Evolutionary conservation across 208 protist species (phyloP), one percentile per base, ranked within the genome.

Genomic region (Crithidia brevicula): DNA sequence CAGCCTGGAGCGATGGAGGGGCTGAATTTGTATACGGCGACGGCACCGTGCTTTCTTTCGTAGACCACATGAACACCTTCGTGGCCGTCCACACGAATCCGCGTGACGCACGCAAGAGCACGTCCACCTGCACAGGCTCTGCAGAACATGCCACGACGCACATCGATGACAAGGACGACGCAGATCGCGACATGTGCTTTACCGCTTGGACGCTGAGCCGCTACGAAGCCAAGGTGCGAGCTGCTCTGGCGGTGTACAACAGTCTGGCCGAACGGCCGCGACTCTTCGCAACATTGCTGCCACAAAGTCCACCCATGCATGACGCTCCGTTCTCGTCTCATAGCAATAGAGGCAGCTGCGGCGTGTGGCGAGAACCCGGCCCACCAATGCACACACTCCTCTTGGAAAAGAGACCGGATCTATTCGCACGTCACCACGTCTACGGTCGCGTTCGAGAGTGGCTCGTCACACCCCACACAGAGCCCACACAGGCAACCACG

Each of bases 11-110:
- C 25, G 86, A 93, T 51, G 81, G 79, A 18, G 82, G 78, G 4
- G 78, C 75, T 3, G 91, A 96, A 61, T 93, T 93, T 54, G 61
- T 96, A n/a, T 94, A 80, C 64, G 81, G 72, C n/a, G 91, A 96
- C 59, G 86, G 88, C 50, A 90, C 87, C 13, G 81, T 96, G 2
- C 72, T 96, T 18, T 86, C 86, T 15, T 96, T 96, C 52, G 71
- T 76, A 23, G 86, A 96, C 65, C 22, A 81, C 51, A 96, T 96
- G 91, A 82, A 88, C 77, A 94, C 88, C 11, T 94, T 93, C 61
- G 88, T 92, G 18, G 84, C 83, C 16, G 72, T 95, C 18, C 53
- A 49, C 40, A 64, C 68, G 22, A 49, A 22, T 9, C n/a, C n/a
- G n/a, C n/a, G n/a, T n/a, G n/a, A n/a, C n/a, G n/a, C n/a, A n/a